These are phyloP conservation scores for Oidium heveae DNA, from an alignment of 2,329 filamentous ascomycete species.

Conservation along the genomic window DNA sequence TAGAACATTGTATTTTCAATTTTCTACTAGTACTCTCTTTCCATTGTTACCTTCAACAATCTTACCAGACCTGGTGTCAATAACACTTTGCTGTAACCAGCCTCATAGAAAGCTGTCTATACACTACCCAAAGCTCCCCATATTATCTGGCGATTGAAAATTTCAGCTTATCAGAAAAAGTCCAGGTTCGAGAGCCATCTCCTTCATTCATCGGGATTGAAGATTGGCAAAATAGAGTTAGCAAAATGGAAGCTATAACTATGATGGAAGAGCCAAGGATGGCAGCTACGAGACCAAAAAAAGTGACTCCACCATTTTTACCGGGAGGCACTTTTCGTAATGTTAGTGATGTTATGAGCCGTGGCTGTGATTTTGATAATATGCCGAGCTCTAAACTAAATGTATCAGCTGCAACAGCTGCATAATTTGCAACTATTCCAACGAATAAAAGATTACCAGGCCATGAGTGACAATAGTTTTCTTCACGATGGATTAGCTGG, in stretches of 20 bases:
- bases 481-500: slow-evolving; percentile 26
- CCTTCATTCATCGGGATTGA: slow-evolving; percentile 2
- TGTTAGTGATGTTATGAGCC: slow-evolving; percentile 60
- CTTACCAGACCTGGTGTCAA: slow-evolving; percentile 61
- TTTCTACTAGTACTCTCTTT: slow-evolving; percentile 21
- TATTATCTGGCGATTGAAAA: slow-evolving; percentile 26
- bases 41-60: slow-evolving; percentile 73
- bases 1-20: slow-evolving; percentile 12
- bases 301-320: slow-evolving; percentile 79
- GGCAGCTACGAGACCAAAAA: slow-evolving; percentile 48
- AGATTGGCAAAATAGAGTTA: slow-evolving; percentile 39
- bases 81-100: slow-evolving; percentile 61
- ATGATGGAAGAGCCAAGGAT: slow-evolving; percentile 45
- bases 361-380: slow-evolving; percentile 46
- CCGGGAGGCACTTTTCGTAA: slow-evolving; percentile 63
- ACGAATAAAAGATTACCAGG: slow-evolving; percentile 35
- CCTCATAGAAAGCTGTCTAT: slow-evolving; percentile 75
- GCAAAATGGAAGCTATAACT: slow-evolving; percentile 33
- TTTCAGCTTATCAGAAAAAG: slow-evolving; percentile 23
- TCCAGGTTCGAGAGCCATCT: slow-evolving; percentile 20
- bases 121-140: slow-evolving; percentile 63
- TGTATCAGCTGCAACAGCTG: slow-evolving; percentile 75
- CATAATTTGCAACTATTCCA: slow-evolving; percentile 61
- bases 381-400: slow-evolving; percentile 93
- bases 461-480: slow-evolving; percentile 27